Evolutionary conservation across 805 yeast genomes (phyloP), one percentile per base, ranked within the genome.

Genomic region (Barnettozyma sucrosica): DNA sequence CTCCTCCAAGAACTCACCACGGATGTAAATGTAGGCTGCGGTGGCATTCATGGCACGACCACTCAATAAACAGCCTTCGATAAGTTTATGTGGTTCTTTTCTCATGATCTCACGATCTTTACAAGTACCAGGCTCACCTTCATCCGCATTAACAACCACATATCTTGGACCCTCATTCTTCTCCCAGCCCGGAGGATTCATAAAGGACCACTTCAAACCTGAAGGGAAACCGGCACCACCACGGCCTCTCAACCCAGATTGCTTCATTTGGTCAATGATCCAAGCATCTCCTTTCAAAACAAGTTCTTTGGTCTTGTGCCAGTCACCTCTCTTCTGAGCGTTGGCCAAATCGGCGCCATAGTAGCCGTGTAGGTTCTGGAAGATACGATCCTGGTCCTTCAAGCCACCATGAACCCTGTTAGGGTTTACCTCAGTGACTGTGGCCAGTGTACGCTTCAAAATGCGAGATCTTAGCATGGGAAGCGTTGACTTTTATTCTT

Each of bases 101-200:
- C 95, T 79, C 64, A 88, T 83, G 65, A 88, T 88, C 67, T 88
- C 95, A 65, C 96, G 79, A 68, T 88, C 96, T 70, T 88, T 88
- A 69, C 96, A 88, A 44, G 96, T 88, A 52, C 96, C 96, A 13
- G 96, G 96, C 69, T 88, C 96, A 59, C 96, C 96, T 70, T 88
- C 96, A 71, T 88, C 96, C 47, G 96, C 96, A 67, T 88, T 88
- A 59, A 88, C 89, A 43, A 88, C 95, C 57, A 88, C 75, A 65
- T 86, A 86, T 62, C 95, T 78, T 51, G 96, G 93, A n/a, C 96
- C 96, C 14, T 69, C 70, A 68, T 87, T 87, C 64, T 87, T 88
- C 52, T 87, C 95, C 96, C 96, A 87, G 50, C 93, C 93, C 47
- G 96, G 96, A 41, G 96, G 96, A 69, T 88, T 88, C 96, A 87